phyloP scores from a whole-genome alignment of 73 alveolate species.

The Uronychia setigera region DNA sequence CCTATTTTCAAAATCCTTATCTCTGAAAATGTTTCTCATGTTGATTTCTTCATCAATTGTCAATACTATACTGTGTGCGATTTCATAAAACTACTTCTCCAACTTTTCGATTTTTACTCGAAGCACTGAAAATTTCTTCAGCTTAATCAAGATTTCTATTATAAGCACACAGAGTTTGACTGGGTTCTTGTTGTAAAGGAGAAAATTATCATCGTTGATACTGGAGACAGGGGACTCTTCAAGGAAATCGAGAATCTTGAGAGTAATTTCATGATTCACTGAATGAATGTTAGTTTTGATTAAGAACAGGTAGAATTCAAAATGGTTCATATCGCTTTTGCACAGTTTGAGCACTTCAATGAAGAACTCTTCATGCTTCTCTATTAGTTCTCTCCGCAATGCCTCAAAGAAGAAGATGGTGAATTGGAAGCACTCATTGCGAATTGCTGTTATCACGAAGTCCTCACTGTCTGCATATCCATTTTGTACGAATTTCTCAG shows the following conservation, averaged over 20 bases:
- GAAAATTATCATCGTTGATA: conserved; percentile 1
- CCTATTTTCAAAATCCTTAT: conserved; percentile 2
- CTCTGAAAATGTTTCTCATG: conserved; percentile 6
- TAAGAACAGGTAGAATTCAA: not conserved
- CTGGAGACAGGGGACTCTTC: not conserved
- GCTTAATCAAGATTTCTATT: not conserved
- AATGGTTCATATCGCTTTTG: not conserved
- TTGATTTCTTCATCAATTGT: not conserved
- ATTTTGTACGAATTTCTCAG: not conserved
- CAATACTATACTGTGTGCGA: not conserved
- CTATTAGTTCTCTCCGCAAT: not conserved
- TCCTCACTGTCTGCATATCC: not conserved
- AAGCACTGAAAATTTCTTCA: not conserved
- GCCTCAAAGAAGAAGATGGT: not conserved
- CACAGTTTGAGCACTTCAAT: not conserved
- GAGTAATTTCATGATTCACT: not conserved
- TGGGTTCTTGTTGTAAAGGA: conserved; percentile 22
- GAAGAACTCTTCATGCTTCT: not conserved
- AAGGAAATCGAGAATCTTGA: not conserved
- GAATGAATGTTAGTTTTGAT: not conserved
- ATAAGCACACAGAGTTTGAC: conserved; percentile 7
- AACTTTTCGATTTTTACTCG: not conserved
- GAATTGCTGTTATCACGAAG: not conserved
- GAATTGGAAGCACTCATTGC: not conserved
- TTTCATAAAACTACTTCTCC: not conserved